A percentile compares a stretch with the other conserved stretches of the same genome.
phyloP scores from a whole-genome alignment of 345 rosid species.

The Murraya koenigii region DNA sequence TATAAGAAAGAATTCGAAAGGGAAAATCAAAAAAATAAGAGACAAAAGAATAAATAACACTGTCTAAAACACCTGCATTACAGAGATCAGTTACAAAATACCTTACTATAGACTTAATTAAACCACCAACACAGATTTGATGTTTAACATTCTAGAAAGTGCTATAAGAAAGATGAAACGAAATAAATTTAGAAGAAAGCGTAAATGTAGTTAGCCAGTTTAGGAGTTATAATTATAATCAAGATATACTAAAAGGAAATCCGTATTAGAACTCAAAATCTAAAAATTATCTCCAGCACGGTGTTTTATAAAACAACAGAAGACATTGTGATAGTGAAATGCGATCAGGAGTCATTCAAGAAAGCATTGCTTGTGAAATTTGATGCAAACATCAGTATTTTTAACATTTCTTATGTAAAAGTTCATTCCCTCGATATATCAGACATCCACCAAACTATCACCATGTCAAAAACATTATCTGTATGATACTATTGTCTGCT shows the following conservation, averaged over 20 bases:
- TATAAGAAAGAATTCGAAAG: no score
- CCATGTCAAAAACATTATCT: not conserved
- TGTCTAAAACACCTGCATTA: not conserved
- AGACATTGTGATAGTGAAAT: not conserved
- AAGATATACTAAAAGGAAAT: not conserved
- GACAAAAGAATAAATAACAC: not conserved
- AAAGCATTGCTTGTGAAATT: not conserved
- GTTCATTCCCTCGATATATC: not conserved
- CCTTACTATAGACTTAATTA: not conserved
- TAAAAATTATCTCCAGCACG: not conserved
- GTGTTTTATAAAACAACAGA: not conserved
- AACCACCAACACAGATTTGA: not conserved
- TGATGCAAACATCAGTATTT: not conserved
- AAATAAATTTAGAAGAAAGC: not conserved
- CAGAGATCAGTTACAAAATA: not conserved
- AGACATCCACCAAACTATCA: not conserved
- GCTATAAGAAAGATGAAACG: not conserved
- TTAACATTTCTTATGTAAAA: not conserved
- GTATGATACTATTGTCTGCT: not conserved
- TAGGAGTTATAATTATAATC: not conserved
- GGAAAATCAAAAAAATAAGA: not conserved
- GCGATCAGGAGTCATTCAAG: not conserved
- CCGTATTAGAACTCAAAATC: not conserved
- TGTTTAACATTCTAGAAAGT: not conserved
- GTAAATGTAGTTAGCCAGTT: not conserved